Conservation (phyloP, 2,329 filamentous ascomycete species). For the Colletotrichum eremochloae region DNA sequence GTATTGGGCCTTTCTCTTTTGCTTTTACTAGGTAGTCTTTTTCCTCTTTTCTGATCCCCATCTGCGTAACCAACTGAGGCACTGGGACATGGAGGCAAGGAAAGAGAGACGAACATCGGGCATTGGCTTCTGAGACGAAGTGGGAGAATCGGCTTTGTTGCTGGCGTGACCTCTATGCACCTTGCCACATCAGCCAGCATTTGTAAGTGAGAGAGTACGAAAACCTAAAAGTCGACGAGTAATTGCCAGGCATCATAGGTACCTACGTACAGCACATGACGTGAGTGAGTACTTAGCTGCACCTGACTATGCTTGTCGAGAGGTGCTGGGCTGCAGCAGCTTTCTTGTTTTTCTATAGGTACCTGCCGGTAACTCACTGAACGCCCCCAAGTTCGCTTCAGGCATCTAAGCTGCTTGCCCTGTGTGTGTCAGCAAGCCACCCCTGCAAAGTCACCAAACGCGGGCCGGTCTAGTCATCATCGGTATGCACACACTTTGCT, state of each 20-base stretch:
- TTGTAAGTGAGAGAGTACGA: not conserved
- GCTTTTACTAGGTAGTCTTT: slow-evolving; percentile 12
- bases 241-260: slow-evolving; percentile 1
- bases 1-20: slow-evolving; percentile 8
- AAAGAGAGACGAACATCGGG: not conserved
- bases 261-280: not conserved
- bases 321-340: too few species aligned
- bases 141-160: not conserved
- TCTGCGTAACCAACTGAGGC: slow-evolving; percentile 18
- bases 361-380: too few species aligned
- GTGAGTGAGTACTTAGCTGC: too few species aligned
- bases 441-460: not conserved
- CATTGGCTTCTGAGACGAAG: slow-evolving; percentile 3
- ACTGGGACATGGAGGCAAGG: not conserved
- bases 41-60: slow-evolving; percentile 1
- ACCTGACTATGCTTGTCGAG: too few species aligned
- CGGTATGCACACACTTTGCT: slow-evolving; percentile 22
- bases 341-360: too few species aligned
- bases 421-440: not conserved
- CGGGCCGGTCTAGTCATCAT: slow-evolving; percentile 1
- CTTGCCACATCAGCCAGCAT: not conserved
- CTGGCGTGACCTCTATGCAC: slow-evolving; percentile 14
- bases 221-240: not conserved
- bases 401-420: not conserved
- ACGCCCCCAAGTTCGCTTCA: not conserved